Conservation (phyloP, 2,329 filamentous ascomycete species). For the Aureobasidium lini region DNA sequence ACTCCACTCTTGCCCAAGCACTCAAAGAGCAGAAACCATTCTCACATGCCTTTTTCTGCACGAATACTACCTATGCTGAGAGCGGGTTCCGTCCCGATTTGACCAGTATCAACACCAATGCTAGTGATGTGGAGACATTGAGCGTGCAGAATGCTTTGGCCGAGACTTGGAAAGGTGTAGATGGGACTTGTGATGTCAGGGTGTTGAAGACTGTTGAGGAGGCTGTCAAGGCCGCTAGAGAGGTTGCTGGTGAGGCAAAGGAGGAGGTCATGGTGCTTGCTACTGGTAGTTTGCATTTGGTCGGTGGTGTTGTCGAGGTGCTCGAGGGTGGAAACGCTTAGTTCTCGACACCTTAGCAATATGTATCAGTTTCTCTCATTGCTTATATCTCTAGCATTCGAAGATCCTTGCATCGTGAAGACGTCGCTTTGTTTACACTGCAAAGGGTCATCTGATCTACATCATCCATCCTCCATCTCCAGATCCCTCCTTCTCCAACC, state of each 20-base stretch:
- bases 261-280: conserved; percentile 57
- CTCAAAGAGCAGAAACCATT: conserved; percentile 45
- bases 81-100: conserved; percentile 57
- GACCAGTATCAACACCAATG: conserved; percentile 54
- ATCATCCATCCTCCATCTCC: too few relatives aligned
- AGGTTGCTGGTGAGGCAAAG: conserved; percentile 22
- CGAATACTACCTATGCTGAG: conserved; percentile 61
- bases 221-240: conserved; percentile 53
- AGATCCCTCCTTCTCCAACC: neutral
- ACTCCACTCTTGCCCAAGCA: conserved; percentile 46
- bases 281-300: conserved; percentile 79
- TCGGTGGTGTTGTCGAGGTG: conserved; percentile 68
- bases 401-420: too few relatives aligned
- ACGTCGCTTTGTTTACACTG: too few relatives aligned
- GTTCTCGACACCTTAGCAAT: too few relatives aligned
- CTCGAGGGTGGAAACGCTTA: conserved; percentile 44
- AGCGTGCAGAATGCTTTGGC: conserved; percentile 63
- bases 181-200: conserved; percentile 45
- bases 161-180: conserved; percentile 50
- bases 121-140: conserved; percentile 49
- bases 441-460: too few relatives aligned
- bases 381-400: too few relatives aligned
- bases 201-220: conserved; percentile 62
- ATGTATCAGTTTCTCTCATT: too few relatives aligned
- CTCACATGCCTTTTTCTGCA: conserved; percentile 69